Conservation (phyloP, 768 basidiomycete species). For the Suillus decipiens region DNA sequence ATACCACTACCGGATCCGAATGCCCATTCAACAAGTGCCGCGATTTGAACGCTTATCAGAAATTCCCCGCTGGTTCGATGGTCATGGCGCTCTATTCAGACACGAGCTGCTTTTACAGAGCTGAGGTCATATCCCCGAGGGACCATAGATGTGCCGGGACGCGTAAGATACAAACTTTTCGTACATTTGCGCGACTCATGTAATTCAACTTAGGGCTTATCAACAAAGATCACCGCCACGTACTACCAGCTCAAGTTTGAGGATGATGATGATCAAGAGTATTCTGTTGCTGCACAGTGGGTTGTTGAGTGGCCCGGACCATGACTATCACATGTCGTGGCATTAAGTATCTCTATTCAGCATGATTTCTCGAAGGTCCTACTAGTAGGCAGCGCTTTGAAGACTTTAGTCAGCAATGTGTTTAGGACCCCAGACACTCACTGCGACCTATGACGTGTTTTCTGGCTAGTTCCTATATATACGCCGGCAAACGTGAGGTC, state of each 20-base stretch:
- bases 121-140: conserved; percentile 72
- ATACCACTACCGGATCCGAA: conserved; percentile 80
- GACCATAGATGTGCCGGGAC: conserved; percentile 41
- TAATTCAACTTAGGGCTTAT: conserved; percentile 24
- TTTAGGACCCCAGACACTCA: background rate
- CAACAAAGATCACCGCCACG: conserved; percentile 51
- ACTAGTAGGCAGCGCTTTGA: too few relatives aligned
- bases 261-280: conserved; percentile 85
- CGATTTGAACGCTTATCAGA: conserved; percentile 69
- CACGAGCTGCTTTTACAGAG: conserved; percentile 89
- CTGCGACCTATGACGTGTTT: background rate
- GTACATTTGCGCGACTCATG: conserved; percentile 6
- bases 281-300: conserved; percentile 72
- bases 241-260: conserved; percentile 82
- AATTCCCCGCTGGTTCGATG: conserved; percentile 67
- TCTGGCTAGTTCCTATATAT: background rate
- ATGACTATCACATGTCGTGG: conserved; percentile 8
- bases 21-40: conserved; percentile 54
- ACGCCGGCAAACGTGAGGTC: background rate
- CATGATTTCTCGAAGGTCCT: conserved; percentile 22
- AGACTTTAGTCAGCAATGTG: background rate
- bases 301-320: conserved; percentile 79
- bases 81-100: conserved; percentile 91
- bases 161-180: conserved; percentile 34
- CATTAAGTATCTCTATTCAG: conserved; percentile 9